Percentiles rank a stretch among this genome's conserved stretches.
phyloP scores from a whole-genome alignment of 2,329 filamentous ascomycete genomes.

The Parasarocladium wereldwijsianum region DNA sequence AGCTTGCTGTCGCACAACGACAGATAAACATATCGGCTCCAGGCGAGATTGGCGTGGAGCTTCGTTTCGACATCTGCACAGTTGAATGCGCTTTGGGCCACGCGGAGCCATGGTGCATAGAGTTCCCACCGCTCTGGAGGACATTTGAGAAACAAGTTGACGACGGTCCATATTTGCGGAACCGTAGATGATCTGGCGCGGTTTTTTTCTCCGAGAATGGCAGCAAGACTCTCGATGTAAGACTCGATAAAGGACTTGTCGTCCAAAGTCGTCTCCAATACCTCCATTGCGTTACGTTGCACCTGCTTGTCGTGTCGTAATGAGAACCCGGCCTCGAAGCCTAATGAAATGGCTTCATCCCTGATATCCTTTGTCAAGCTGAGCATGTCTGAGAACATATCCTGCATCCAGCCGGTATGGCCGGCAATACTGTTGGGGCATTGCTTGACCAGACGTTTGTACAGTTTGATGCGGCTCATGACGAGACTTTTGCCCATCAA shows the following conservation, averaged over 20 bases:
- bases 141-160: slow-evolving; percentile 63
- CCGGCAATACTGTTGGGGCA: slow-evolving; percentile 54
- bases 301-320: slow-evolving; percentile 57
- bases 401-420: slow-evolving; percentile 65
- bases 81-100: slow-evolving; percentile 78
- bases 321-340: slow-evolving; percentile 52
- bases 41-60: slow-evolving; percentile 66
- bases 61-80: slow-evolving; percentile 56
- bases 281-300: slow-evolving; percentile 49
- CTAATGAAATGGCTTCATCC: slow-evolving; percentile 57
- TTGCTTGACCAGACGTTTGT: slow-evolving; percentile 62
- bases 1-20: slow-evolving; percentile 51
- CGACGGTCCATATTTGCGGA: slow-evolving; percentile 77
- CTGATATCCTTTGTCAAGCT: slow-evolving; percentile 66
- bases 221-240: slow-evolving; percentile 50
- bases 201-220: slow-evolving; percentile 54
- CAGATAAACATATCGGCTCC: slow-evolving; percentile 71
- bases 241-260: slow-evolving; percentile 55
- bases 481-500: slow-evolving; percentile 70
- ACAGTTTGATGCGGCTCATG: slow-evolving; percentile 63
- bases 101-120: slow-evolving; percentile 57
- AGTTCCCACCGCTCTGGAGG: slow-evolving; percentile 56
- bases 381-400: slow-evolving; percentile 70
- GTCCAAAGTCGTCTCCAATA: slow-evolving; percentile 34
- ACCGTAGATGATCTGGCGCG: slow-evolving; percentile 41